A percentile compares a stretch with the other conserved stretches of the same genome.
Conservation (phyloP, 75 land plant species). For the Pinus tabuliformis region DNA sequence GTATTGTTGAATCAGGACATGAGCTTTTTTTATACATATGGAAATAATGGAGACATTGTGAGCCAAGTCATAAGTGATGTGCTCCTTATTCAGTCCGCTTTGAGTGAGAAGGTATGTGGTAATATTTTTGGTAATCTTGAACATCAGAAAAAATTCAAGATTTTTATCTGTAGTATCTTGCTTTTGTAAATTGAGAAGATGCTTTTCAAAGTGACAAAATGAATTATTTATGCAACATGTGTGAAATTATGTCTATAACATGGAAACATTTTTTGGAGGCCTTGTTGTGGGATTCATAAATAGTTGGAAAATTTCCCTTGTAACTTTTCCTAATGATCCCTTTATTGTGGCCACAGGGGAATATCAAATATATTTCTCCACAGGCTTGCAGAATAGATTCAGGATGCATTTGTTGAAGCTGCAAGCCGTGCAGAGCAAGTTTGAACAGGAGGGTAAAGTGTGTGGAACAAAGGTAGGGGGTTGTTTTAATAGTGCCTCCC, state of each 20-base stretch:
- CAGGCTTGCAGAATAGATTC: slow-evolving; percentile 97
- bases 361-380: slow-evolving; percentile 96
- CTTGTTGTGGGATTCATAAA: slow-evolving; percentile 84
- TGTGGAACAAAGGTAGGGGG: too few species aligned
- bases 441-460: too few species aligned
- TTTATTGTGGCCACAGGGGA: slow-evolving; percentile 98
- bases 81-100: slow-evolving; percentile 86
- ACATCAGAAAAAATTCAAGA: neutral
- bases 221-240: slow-evolving; percentile 38
- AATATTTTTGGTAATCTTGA: neutral
- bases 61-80: slow-evolving; percentile 98
- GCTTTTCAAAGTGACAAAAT: neutral
- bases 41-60: slow-evolving; percentile 95
- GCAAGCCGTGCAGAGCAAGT: slow-evolving; percentile 99
- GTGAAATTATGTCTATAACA: slow-evolving; percentile 97
- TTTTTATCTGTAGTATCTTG: neutral
- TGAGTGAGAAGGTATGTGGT: slow-evolving; percentile 87
- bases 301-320: slow-evolving; percentile 92
- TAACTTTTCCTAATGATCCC: slow-evolving; percentile 88
- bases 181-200: neutral
- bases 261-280: slow-evolving; percentile 93
- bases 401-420: slow-evolving; percentile 99
- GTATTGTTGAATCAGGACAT: slow-evolving; percentile 94
- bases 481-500: too few species aligned
- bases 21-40: slow-evolving; percentile 92